Evolutionary conservation across 345 rosid species (phyloP).

Genomic region (Reutealis trisperma): DNA sequence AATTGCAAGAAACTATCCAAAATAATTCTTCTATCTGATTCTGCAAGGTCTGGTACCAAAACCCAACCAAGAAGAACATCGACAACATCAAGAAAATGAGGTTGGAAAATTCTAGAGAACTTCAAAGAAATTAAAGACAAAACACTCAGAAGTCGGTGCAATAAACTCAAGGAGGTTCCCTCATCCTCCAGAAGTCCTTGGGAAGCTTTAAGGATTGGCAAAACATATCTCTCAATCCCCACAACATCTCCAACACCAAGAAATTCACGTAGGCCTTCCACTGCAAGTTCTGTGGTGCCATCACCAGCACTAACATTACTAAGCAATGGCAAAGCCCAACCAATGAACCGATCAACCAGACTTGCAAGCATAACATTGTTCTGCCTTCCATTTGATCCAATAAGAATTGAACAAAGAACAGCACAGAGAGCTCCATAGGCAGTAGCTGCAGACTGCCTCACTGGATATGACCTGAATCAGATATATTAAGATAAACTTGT

Average conservation of each 20-base stretch:
- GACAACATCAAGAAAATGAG: conserved; percentile 85
- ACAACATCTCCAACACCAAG: conserved; percentile 68
- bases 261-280: conserved; percentile 80
- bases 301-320: conserved; percentile 64
- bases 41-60: conserved; percentile 74
- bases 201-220: conserved; percentile 77
- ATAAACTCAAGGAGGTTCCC: conserved; percentile 77
- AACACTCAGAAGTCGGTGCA: conserved; percentile 59
- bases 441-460: conserved; percentile 70
- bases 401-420: conserved; percentile 63
- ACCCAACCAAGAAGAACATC: conserved; percentile 99
- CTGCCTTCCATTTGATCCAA: conserved; percentile 71
- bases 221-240: conserved; percentile 75
- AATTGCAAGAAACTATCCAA: conserved; percentile 89
- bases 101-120: conserved; percentile 72
- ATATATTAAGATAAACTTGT: neutral
- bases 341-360: conserved; percentile 75
- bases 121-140: conserved; percentile 74
- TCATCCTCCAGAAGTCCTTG: conserved; percentile 92
- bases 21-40: conserved; percentile 68
- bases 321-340: conserved; percentile 86
- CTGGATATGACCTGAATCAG: conserved; percentile 59
- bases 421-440: conserved; percentile 82
- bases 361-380: conserved; percentile 73
- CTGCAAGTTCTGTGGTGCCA: conserved; percentile 62